phyloP scores from a whole-genome alignment of 78 protist genomes.

The Dictyostelium brefeldianum region DNA sequence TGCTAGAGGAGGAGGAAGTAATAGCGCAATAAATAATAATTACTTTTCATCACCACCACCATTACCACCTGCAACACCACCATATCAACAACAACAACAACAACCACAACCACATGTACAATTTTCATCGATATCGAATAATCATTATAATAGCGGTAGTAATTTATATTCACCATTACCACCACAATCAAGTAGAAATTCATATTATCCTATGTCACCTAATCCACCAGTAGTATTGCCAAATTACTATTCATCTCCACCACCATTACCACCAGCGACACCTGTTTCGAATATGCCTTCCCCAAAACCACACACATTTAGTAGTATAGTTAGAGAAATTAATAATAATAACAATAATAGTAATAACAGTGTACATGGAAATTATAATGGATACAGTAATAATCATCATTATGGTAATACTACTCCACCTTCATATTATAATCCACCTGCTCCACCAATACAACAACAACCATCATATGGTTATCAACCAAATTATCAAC shows the following conservation, averaged over 20 bases:
- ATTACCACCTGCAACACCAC: not conserved
- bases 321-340: not conserved
- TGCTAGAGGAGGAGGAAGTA: not conserved
- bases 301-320: not conserved
- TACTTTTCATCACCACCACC: not conserved
- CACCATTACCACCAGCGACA: not conserved
- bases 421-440: not conserved
- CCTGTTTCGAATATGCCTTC: not conserved
- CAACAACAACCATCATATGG: not conserved
- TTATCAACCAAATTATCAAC: not conserved
- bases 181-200: not conserved
- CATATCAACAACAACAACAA: too few species aligned
- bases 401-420: not conserved
- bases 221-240: not conserved
- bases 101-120: too few species aligned
- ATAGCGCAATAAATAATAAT: not conserved
- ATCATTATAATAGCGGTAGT: not conserved
- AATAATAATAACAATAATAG: not conserved
- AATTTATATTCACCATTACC: not conserved
- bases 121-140: not conserved
- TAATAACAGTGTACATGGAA: not conserved
- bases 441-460: not conserved
- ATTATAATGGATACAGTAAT: not conserved
- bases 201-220: conserved; percentile 4
- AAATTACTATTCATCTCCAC: not conserved